These are phyloP conservation scores for Moricandia moricandioides DNA, from an alignment of 345 rosid species.

Conservation along the genomic window DNA sequence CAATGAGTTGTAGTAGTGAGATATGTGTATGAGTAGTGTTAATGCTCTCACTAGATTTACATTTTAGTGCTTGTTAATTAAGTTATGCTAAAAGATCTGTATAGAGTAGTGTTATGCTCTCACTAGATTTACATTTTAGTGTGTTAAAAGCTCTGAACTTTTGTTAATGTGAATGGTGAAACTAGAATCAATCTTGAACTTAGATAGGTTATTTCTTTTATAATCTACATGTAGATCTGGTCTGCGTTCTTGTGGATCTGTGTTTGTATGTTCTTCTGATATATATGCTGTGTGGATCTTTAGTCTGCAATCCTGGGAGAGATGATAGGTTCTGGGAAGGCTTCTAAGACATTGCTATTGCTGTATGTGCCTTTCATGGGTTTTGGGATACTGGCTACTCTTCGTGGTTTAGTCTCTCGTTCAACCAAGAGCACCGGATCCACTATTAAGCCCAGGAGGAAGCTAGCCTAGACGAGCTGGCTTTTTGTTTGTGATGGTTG, in stretches of 20 bases:
- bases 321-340: slow-evolving; percentile 54
- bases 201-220: not conserved
- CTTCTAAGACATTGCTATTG: slow-evolving; percentile 53
- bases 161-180: not conserved
- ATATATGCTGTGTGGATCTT: not conserved
- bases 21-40: not conserved
- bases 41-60: not conserved
- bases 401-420: slow-evolving; percentile 55
- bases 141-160: too few species aligned
- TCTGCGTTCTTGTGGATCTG: not conserved
- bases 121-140: too few species aligned
- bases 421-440: slow-evolving; percentile 27
- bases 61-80: not conserved
- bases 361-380: slow-evolving; percentile 62
- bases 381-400: slow-evolving; percentile 48
- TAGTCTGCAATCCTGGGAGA: slow-evolving; percentile 71
- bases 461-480: slow-evolving; percentile 46
- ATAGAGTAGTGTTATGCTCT: too few species aligned
- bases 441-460: slow-evolving; percentile 46
- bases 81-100: too few species aligned
- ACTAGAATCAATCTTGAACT: not conserved
- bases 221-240: not conserved
- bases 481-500: not conserved
- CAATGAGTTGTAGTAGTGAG: not conserved
- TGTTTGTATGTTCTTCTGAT: slow-evolving; percentile 2